A percentile compares a stretch with the other conserved stretches of the same genome.
Conservation (phyloP, 1,139 yeast genomes). For the Yamadazyma sp. region DNA sequence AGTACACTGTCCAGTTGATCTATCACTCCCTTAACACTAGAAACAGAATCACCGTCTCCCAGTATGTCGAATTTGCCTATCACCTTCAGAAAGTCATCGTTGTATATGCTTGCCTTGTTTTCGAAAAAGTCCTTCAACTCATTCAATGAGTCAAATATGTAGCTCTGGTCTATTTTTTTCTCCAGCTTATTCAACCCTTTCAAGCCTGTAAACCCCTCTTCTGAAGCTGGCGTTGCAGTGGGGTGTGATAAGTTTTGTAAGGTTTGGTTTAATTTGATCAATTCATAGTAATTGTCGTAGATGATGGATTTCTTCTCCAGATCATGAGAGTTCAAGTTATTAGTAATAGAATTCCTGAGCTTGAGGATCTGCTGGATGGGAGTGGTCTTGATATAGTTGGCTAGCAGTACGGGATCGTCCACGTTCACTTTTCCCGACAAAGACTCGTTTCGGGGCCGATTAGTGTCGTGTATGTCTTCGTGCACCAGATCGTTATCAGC, state of each 20-base stretch:
- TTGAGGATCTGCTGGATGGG: constrained; percentile 37
- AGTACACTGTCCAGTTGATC: constrained; percentile 8
- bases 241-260: constrained; percentile 30
- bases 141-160: constrained; percentile 26
- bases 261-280: constrained; percentile 43
- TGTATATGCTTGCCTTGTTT: constrained; percentile 24
- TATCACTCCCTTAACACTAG: constrained; percentile 24
- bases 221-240: constrained; percentile 9
- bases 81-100: constrained; percentile 30
- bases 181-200: constrained; percentile 4
- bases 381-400: constrained; percentile 33
- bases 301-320: constrained; percentile 48
- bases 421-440: constrained; percentile 13
- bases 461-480: constrained; percentile 8
- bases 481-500: too few species aligned
- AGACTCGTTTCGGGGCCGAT: constrained; percentile 3
- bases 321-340: constrained; percentile 36
- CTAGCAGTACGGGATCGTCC: constrained; percentile 23
- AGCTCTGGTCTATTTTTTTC: constrained; percentile 16
- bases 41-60: constrained; percentile 20
- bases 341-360: constrained; percentile 34
- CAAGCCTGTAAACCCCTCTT: constrained; percentile 9
- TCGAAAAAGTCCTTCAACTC: constrained; percentile 30
- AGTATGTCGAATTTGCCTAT: constrained; percentile 20
- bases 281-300: constrained; percentile 47